phyloP scores from a whole-genome alignment of 2,329 filamentous ascomycete species.

The Lachnellula cervina region DNA sequence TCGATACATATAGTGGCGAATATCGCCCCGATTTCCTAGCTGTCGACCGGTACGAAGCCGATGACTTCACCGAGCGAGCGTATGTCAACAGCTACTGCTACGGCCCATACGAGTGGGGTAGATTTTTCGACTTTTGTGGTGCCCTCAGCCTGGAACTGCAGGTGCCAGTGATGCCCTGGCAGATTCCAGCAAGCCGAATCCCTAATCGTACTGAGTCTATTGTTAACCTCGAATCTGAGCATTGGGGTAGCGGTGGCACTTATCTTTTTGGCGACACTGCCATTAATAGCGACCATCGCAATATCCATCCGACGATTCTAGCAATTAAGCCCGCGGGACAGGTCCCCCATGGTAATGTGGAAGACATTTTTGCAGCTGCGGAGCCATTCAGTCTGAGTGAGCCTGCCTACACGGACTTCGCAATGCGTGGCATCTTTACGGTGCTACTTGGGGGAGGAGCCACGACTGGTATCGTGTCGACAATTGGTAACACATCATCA shows the following conservation, averaged over 20 bases:
- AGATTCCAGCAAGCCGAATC: neutral
- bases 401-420: neutral
- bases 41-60: neutral
- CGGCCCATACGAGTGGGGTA: neutral
- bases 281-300: neutral
- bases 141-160: neutral
- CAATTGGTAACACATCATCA: neutral
- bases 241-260: neutral
- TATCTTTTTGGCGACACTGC: neutral
- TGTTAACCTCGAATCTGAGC: neutral
- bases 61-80: neutral
- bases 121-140: neutral
- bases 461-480: neutral
- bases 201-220: neutral
- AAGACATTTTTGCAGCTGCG: neutral
- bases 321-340: neutral
- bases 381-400: neutral
- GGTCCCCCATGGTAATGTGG: neutral
- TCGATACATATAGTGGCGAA: neutral
- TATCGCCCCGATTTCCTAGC: neutral
- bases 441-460: neutral
- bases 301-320: neutral
- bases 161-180: neutral
- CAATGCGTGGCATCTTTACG: neutral
- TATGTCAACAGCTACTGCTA: neutral